A percentile compares a stretch with the other conserved stretches of the same genome.
phyloP scores from a whole-genome alignment of 202 grass and related monocot genomes.

The Carex arenaria region DNA sequence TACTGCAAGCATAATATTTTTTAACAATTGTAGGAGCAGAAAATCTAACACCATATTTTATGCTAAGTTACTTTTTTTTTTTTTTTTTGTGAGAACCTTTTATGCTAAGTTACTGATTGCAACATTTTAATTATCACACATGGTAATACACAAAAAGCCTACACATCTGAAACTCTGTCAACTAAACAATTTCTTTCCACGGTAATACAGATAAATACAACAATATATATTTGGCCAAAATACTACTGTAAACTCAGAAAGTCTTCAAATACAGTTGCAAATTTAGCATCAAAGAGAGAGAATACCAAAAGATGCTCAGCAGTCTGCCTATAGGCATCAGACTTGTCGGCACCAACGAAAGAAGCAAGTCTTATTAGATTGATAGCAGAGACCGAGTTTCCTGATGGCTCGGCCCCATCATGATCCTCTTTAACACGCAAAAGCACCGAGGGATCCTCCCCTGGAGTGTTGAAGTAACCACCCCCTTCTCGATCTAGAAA shows the following conservation, averaged over 20 bases:
- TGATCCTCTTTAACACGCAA: constrained; percentile 90
- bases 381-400: constrained; percentile 79
- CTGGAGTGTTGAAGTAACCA: constrained; percentile 92
- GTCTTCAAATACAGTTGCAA: neutral
- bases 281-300: constrained; percentile 3
- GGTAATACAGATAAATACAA: neutral
- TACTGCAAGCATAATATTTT: neutral
- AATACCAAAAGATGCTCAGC: constrained; percentile 91
- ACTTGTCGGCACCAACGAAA: constrained; percentile 53
- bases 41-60: neutral
- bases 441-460: constrained; percentile 91
- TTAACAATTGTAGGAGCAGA: neutral
- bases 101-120: neutral
- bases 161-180: neutral
- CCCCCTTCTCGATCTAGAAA: constrained; percentile 89
- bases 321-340: constrained; percentile 43
- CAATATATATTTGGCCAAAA: neutral
- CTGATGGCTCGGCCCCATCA: constrained; percentile 97
- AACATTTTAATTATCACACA: neutral
- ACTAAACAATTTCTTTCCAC: neutral
- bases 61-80: too few species aligned
- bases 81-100: too few species aligned
- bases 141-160: neutral
- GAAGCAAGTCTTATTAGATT: constrained; percentile 86
- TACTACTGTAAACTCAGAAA: neutral